Conservation (phyloP, 78 protist species). For the Anaeramoeba flamelloides region DNA sequence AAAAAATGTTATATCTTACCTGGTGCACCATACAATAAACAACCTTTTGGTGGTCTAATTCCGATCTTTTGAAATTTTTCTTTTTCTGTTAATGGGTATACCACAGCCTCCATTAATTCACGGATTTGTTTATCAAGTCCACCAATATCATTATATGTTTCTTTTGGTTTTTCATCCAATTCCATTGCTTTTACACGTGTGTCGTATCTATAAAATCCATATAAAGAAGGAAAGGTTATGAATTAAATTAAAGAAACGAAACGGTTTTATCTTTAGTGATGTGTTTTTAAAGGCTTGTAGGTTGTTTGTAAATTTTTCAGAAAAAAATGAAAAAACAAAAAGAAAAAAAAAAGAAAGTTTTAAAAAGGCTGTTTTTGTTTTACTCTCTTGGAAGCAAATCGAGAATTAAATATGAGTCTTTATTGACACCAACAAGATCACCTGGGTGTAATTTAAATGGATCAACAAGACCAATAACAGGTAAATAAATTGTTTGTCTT, state of each 20-base stretch:
- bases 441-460: slow-evolving; percentile 74
- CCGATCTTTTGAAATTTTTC: slow-evolving; percentile 84
- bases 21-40: too few species aligned
- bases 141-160: slow-evolving; percentile 89
- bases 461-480: slow-evolving; percentile 92
- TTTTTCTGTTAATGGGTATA: slow-evolving; percentile 81
- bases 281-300: too few species aligned
- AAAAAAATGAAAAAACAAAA: too few species aligned
- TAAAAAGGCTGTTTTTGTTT: too few species aligned
- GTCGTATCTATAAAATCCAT: slow-evolving; percentile 63
- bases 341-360: too few species aligned
- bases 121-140: slow-evolving; percentile 96
- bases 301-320: too few species aligned
- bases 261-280: too few species aligned
- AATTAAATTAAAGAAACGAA: too few species aligned
- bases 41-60: too few species aligned
- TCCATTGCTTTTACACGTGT: slow-evolving; percentile 98
- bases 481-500: slow-evolving; percentile 85
- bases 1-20: too few species aligned
- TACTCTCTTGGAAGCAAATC: too few species aligned
- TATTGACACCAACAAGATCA: slow-evolving; percentile 98
- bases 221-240: too few species aligned
- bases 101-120: slow-evolving; percentile 90
- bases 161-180: slow-evolving; percentile 93
- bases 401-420: slow-evolving; percentile 85